Evolutionary conservation across 140 eudicot species (phyloP).

Genomic region (Flaveria floridana): DNA sequence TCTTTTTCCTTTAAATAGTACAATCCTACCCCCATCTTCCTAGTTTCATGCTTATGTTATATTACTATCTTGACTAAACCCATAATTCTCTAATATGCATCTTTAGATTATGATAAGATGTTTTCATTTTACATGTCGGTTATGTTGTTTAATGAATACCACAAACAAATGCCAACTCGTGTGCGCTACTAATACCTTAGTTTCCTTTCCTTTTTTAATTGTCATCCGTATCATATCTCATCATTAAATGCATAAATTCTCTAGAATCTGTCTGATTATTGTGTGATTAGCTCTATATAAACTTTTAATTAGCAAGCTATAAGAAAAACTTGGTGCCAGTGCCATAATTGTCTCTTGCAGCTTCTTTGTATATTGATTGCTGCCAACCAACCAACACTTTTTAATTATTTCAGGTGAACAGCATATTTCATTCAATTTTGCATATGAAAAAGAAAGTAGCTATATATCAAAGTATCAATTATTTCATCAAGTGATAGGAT

Average conservation of each 20-base stretch:
- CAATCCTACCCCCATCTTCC: constrained; percentile 26
- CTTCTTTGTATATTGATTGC: constrained; percentile 14
- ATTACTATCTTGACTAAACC: constrained; percentile 48
- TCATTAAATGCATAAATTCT: constrained; percentile 39
- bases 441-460: constrained; percentile 6
- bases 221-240: constrained; percentile 22
- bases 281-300: constrained; percentile 19
- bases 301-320: constrained; percentile 10
- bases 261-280: constrained; percentile 15
- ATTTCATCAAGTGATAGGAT: constrained; percentile 22
- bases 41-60: constrained; percentile 33
- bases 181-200: constrained; percentile 1
- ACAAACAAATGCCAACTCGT: constrained; percentile 26
- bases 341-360: too few relatives aligned
- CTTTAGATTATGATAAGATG: constrained; percentile 23
- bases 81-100: constrained; percentile 34
- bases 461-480: neutral
- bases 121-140: constrained; percentile 30
- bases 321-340: constrained; percentile 1
- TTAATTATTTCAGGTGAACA: constrained; percentile 29
- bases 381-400: constrained; percentile 27
- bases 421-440: constrained; percentile 14
- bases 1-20: constrained; percentile 23
- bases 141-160: constrained; percentile 20
- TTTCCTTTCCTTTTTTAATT: neutral